Evolutionary conservation across 768 basidiomycete species (phyloP).

Genomic region (Dacryopinax primogenitus): DNA sequence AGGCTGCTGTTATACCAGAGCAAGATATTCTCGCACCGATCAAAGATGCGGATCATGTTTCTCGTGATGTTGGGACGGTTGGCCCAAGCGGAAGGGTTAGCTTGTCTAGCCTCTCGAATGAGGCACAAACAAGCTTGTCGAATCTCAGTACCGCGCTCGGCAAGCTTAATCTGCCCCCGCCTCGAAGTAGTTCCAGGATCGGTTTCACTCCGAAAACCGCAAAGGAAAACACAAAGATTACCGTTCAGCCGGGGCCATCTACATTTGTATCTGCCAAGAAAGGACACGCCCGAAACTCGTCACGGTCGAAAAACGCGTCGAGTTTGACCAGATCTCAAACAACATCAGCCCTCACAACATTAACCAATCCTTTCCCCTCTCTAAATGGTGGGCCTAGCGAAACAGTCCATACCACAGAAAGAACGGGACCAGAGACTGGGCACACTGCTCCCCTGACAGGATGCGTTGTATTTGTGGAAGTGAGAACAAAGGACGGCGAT

Average conservation of each 20-base stretch:
- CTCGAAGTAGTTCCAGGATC: slow-evolving; percentile 36
- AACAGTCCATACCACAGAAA: no score
- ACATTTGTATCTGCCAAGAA: background rate
- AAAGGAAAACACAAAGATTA: slow-evolving; percentile 15
- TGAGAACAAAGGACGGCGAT: slow-evolving; percentile 58
- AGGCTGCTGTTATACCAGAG: background rate
- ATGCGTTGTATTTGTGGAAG: slow-evolving; percentile 76
- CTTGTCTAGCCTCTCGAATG: background rate
- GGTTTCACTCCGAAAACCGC: slow-evolving; percentile 10
- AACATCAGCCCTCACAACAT: background rate
- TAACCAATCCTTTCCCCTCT: background rate
- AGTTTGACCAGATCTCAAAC: background rate
- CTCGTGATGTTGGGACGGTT: background rate
- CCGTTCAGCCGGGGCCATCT: slow-evolving; percentile 8
- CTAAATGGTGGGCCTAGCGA: background rate
- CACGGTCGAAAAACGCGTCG: background rate
- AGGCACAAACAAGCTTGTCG: slow-evolving; percentile 29
- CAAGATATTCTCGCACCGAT: background rate
- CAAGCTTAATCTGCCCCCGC: slow-evolving; percentile 54
- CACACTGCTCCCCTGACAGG: slow-evolving; percentile 42
- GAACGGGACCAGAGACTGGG: no score
- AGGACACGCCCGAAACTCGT: background rate
- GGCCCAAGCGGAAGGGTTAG: background rate
- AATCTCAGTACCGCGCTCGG: slow-evolving; percentile 56
- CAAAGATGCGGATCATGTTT: background rate